A percentile compares a stretch with the other conserved stretches of the same genome.
These are phyloP conservation scores for Crithidia sp. DNA, from an alignment of 208 protist genomes.

Conservation along the genomic window DNA sequence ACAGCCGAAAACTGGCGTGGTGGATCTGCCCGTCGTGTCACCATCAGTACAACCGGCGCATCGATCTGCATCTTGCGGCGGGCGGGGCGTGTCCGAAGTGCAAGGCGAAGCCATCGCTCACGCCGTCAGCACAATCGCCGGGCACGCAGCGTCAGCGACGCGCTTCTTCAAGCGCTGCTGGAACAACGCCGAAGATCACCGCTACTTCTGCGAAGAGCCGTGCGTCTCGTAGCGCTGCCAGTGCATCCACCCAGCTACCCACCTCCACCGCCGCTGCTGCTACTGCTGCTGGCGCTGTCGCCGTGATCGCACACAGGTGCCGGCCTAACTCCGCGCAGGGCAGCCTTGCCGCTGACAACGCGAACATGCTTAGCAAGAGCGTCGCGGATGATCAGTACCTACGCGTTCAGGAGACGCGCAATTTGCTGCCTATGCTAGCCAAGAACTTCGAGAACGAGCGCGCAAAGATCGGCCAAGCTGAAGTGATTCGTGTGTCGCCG, in stretches of 20 bases:
- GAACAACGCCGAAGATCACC: too few relatives aligned
- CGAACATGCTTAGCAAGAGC: constrained; percentile 71
- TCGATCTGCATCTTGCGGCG: constrained; percentile 76
- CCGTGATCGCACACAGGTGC: constrained; percentile 50
- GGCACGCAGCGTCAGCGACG: too few relatives aligned
- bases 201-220: too few relatives aligned
- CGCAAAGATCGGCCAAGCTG: constrained; percentile 52
- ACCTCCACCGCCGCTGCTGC: background rate
- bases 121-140: background rate
- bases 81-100: constrained; percentile 80
- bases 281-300: background rate
- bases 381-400: constrained; percentile 79
- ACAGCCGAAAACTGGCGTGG: constrained; percentile 76
- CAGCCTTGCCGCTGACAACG: constrained; percentile 50
- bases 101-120: constrained; percentile 36
- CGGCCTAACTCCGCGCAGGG: constrained; percentile 51
- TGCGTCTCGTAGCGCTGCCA: too few relatives aligned
- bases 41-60: constrained; percentile 67
- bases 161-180: too few relatives aligned
- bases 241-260: background rate
- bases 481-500: constrained; percentile 75
- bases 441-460: constrained; percentile 75
- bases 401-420: constrained; percentile 59
- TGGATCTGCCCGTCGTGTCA: constrained; percentile 74
- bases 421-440: constrained; percentile 89